Base-by-base conservation (phyloP, 306 rosid genomes). In the Lathyrus aphaca region DNA sequence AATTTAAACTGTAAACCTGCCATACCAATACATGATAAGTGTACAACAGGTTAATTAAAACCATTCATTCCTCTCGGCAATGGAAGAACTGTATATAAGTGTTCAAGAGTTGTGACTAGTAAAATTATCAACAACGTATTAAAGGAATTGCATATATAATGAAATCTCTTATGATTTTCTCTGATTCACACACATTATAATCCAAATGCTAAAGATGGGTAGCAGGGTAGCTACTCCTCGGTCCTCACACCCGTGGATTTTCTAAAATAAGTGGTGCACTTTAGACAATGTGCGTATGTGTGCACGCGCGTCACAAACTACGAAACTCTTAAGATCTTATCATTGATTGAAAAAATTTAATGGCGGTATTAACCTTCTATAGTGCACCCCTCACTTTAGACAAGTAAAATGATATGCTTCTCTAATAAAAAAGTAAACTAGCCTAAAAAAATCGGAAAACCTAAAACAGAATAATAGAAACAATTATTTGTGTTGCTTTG, bases 341-440 rank as follows among this genome's bases (percentile, higher is more conserved):
- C 63, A 56, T 27, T 56, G 40, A 27, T 27, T 56, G 63, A 25
- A 56, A 56, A 56, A 56, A 5, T 56, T 56, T 1, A 54, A 54
- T 11, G 9, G 37, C 4, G 16, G 16, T 13, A 43, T 5, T 17
- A 21, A 11, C 16, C 7, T 54, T 54, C 32, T 23, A 54, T 21
- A 23, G 60, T 54, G 60, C 60, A 23, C 37, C 60, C n/a, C n/a
- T 54, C 35, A 54, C 15, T 23, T 54, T 54, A 54, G 60, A 54
- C 15, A 53, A 21, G 35, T 30, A 10, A 60, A 60, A 16, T 17
- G 5, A 10, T 17, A 17, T 37, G 66, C 25, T 60, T 16, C 66
- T 35, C 45, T 18, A 60, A 60, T 27, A 5, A 15, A 61, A 61
- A 23, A 73, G 7, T 64, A 17, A 64, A 53, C 53, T 37, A 51